A percentile compares a stretch with the other conserved stretches of the same genome.
Evolutionary conservation across 2,329 filamentous ascomycete species (phyloP).

Genomic region (Fusarium sp.): DNA sequence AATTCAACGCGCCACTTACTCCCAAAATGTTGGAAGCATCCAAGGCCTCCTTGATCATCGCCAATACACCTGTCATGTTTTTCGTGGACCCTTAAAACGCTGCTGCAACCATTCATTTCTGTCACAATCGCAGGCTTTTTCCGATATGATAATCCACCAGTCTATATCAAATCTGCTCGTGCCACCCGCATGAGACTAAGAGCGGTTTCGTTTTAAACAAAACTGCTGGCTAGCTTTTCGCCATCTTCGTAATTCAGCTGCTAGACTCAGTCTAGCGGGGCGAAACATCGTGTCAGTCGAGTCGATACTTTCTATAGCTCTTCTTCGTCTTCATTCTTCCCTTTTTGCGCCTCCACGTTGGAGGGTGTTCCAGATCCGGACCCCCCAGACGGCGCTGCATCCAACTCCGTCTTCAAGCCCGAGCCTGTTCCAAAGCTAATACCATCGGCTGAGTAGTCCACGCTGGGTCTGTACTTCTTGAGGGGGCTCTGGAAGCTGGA

Average conservation of each 20-base stretch:
- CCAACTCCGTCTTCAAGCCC: slow-evolving; percentile 52
- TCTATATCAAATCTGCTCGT: slow-evolving; percentile 37
- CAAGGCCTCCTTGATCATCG: slow-evolving; percentile 4
- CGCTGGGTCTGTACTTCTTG: slow-evolving; percentile 78
- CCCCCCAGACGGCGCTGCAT: slow-evolving; percentile 45
- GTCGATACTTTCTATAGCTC: slow-evolving; percentile 50
- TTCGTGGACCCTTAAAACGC: slow-evolving; percentile 21
- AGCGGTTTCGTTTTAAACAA: slow-evolving; percentile 4
- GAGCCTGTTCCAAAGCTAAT: slow-evolving; percentile 46
- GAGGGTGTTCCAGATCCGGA: slow-evolving; percentile 39
- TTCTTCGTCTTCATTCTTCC: slow-evolving; percentile 53
- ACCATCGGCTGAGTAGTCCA: slow-evolving; percentile 46
- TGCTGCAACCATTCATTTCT: slow-evolving; percentile 15
- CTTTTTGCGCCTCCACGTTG: slow-evolving; percentile 37
- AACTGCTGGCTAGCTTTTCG: slow-evolving; percentile 11
- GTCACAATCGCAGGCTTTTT: slow-evolving; percentile 11
- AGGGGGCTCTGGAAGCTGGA: slow-evolving; percentile 74
- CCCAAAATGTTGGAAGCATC: slow-evolving; percentile 15
- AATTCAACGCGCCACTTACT: slow-evolving; percentile 27
- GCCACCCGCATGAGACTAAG: slow-evolving; percentile 23
- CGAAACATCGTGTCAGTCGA: slow-evolving; percentile 4
- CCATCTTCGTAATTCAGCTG: slow-evolving; percentile 18
- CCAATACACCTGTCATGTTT: slow-evolving; percentile 16
- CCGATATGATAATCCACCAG: slow-evolving; percentile 15
- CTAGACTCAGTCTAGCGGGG: neutral